A percentile compares a stretch with the other conserved stretches of the same genome.
These are phyloP conservation scores for Cucumis sativus DNA, from an alignment of 306 rosid species.

Conservation along the genomic window DNA sequence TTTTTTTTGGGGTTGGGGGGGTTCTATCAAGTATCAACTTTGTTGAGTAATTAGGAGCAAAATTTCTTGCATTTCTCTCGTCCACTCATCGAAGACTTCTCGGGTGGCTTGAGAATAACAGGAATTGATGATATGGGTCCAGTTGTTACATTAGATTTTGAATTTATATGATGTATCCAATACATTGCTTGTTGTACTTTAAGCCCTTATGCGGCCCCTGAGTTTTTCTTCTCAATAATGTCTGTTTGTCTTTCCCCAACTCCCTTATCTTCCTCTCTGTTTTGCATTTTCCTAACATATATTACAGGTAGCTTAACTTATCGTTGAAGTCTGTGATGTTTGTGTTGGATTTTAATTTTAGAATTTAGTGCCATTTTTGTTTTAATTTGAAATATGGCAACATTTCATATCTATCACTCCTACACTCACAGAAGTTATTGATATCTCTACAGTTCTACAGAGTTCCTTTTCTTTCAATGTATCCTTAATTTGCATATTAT, in stretches of 20 bases:
- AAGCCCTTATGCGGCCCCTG: neutral
- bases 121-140: neutral
- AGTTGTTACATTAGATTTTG: conserved; percentile 9
- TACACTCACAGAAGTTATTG: too few species aligned
- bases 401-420: too few species aligned
- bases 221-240: conserved; percentile 1
- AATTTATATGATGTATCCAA: conserved; percentile 12
- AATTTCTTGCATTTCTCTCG: conserved; percentile 8
- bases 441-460: too few species aligned
- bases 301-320: neutral
- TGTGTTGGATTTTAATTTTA: neutral
- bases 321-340: neutral
- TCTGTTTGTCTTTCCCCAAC: neutral
- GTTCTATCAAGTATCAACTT: neutral
- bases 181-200: conserved; percentile 8
- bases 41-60: conserved; percentile 10
- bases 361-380: neutral
- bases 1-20: neutral
- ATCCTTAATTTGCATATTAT: too few species aligned
- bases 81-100: neutral
- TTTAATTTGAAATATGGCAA: too few species aligned
- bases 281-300: neutral
- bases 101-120: conserved; percentile 3
- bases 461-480: too few species aligned
- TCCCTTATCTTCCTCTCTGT: neutral